Percentiles rank a stretch among this genome's conserved stretches.
Conservation (phyloP, 352 stramenopile species). For the Pythium monospermum region DNA sequence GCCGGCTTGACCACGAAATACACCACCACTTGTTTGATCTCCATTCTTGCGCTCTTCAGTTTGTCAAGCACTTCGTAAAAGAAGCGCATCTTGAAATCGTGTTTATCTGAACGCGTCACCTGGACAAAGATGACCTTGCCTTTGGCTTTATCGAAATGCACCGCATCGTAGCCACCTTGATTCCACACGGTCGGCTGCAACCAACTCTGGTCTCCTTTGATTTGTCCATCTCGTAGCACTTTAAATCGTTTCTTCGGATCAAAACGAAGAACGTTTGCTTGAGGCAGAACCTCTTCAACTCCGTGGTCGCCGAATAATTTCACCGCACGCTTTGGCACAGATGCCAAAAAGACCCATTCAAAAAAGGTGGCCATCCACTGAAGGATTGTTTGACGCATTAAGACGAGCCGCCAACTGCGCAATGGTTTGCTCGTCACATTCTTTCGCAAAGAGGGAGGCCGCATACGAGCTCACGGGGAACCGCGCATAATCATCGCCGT, state of each 20-base stretch:
- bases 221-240: conserved; percentile 8
- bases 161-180: conserved; percentile 25
- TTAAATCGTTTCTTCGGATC: conserved; percentile 17
- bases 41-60: conserved; percentile 12
- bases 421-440: conserved; percentile 9
- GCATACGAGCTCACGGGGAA: conserved; percentile 1
- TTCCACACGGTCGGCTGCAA: conserved; percentile 24
- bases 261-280: too few relatives aligned
- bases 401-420: conserved; percentile 10
- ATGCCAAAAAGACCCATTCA: conserved; percentile 17
- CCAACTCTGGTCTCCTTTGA: conserved; percentile 20
- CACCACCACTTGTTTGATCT: conserved; percentile 9
- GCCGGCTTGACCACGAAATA: conserved; percentile 11
- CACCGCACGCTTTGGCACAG: conserved; percentile 15
- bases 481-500: conserved; percentile 6
- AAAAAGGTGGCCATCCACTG: conserved; percentile 12
- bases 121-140: conserved; percentile 23
- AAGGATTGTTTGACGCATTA: conserved; percentile 10
- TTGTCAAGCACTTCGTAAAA: conserved; percentile 22
- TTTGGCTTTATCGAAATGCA: conserved; percentile 19
- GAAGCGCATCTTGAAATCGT: conserved; percentile 21
- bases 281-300: conserved; percentile 10
- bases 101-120: conserved; percentile 18
- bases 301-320: conserved; percentile 7
- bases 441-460: conserved; percentile 10